Evolutionary conservation across 106 monocot genomes (phyloP).

Genomic region (Phalaenopsis equestris): DNA sequence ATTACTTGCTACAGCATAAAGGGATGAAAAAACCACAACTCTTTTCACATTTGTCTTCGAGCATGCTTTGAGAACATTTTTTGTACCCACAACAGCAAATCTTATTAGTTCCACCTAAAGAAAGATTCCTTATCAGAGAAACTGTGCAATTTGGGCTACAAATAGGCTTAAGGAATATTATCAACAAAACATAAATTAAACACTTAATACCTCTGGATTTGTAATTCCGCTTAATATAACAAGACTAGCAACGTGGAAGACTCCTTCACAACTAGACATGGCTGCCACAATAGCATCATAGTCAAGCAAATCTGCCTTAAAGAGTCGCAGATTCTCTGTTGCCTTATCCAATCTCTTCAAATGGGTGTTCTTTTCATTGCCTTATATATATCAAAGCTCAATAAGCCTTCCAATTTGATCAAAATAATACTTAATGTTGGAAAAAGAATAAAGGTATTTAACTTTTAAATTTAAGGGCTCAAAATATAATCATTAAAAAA

Average conservation of each 20-base stretch:
- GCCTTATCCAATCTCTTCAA: conserved; percentile 51
- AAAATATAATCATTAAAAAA: no score
- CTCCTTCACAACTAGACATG: neutral
- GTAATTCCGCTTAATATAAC: neutral
- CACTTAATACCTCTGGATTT: neutral
- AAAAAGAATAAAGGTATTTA: no score
- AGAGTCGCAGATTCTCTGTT: conserved; percentile 43
- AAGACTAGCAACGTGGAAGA: neutral
- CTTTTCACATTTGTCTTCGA: conserved; percentile 18
- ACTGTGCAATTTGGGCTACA: no score
- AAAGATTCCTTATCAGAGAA: no score
- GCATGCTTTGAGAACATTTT: conserved; percentile 36
- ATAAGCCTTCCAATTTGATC: neutral
- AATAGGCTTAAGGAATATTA: no score
- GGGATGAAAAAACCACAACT: conserved; percentile 25
- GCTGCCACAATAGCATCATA: neutral
- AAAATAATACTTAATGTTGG: no score
- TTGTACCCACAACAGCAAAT: conserved; percentile 30
- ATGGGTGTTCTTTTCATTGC: conserved; percentile 61
- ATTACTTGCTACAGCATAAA: neutral
- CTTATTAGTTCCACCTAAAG: conserved; percentile 28
- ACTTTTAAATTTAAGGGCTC: no score
- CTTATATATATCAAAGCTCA: conserved; percentile 15
- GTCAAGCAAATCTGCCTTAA: conserved; percentile 60
- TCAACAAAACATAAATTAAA: no score